Evolutionary conservation across 345 rosid species (phyloP).

Genomic region (Crucihimalaya himalaica): DNA sequence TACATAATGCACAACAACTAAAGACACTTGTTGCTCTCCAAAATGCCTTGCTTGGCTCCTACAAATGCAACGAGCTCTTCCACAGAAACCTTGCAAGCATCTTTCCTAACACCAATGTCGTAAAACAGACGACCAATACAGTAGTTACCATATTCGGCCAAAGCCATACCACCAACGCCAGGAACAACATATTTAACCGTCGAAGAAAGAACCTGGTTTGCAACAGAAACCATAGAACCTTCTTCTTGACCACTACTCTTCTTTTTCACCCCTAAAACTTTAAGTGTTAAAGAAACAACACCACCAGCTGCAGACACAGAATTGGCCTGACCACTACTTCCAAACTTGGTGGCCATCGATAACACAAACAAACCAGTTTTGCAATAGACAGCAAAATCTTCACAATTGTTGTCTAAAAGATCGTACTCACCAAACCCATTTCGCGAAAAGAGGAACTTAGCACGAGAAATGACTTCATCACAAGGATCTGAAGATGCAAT

Average conservation of each 20-base stretch:
- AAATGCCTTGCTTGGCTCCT: background rate
- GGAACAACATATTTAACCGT: conserved; percentile 56
- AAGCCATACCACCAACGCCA: conserved; percentile 62
- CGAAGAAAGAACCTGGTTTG: conserved; percentile 33
- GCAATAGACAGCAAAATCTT: conserved; percentile 84
- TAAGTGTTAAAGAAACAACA: conserved; percentile 30
- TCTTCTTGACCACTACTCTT: conserved; percentile 8
- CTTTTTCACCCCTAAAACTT: conserved; percentile 18
- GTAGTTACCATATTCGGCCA: conserved; percentile 38
- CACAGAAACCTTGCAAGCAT: conserved; percentile 46
- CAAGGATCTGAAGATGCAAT: conserved; percentile 62
- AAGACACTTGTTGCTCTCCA: background rate
- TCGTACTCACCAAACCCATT: conserved; percentile 75
- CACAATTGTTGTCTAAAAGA: conserved; percentile 73
- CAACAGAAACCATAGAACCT: conserved; percentile 36
- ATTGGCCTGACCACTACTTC: conserved; percentile 72
- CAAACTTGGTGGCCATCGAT: conserved; percentile 46
- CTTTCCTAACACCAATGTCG: conserved; percentile 68
- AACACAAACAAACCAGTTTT: conserved; percentile 68
- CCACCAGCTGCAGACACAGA: conserved; percentile 49
- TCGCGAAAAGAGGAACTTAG: conserved; percentile 49
- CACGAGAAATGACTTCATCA: conserved; percentile 59
- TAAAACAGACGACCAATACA: conserved; percentile 46
- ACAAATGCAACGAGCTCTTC: conserved; percentile 30
- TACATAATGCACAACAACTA: background rate